These are phyloP conservation scores for Suillus hirtellus DNA, from an alignment of 768 basidiomycete species.

Conservation along the genomic window DNA sequence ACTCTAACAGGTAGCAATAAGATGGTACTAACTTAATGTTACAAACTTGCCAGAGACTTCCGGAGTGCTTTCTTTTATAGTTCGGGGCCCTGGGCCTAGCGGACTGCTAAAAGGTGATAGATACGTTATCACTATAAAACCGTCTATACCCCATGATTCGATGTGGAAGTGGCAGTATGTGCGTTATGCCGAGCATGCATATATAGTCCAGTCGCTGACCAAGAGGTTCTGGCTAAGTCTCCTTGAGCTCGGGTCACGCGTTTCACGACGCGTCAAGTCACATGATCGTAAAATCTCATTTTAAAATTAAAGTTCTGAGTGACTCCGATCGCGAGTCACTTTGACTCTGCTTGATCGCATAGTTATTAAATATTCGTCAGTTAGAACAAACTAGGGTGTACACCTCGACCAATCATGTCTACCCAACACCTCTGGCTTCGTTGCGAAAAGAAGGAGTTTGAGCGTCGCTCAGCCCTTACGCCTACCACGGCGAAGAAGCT, in stretches of 20 bases:
- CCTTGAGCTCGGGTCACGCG: not conserved
- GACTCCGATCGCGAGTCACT: not conserved
- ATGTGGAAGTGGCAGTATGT: too few relatives aligned
- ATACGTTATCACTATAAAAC: too few relatives aligned
- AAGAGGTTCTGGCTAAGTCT: not conserved
- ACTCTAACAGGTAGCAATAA: not conserved
- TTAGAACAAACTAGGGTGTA: not conserved
- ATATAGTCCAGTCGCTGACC: not conserved
- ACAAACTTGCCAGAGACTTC: too few relatives aligned
- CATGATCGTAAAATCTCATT: not conserved
- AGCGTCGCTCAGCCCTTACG: constrained; percentile 89
- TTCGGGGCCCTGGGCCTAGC: too few relatives aligned
- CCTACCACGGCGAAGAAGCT: constrained; percentile 88
- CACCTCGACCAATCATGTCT: constrained; percentile 40
- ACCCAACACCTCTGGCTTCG: constrained; percentile 81
- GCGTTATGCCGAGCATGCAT: too few relatives aligned
- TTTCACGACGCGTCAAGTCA: constrained; percentile 3
- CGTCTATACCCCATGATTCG: too few relatives aligned
- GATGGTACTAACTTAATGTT: too few relatives aligned
- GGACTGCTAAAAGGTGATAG: too few relatives aligned
- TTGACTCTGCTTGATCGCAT: not conserved
- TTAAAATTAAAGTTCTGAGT: not conserved
- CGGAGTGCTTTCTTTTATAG: too few relatives aligned
- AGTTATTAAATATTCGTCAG: not conserved
- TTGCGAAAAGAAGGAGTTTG: constrained; percentile 96